These are phyloP conservation scores for Penicillium goetzii DNA, from an alignment of 495 filamentous ascomycete genomes.

Conservation along the genomic window DNA sequence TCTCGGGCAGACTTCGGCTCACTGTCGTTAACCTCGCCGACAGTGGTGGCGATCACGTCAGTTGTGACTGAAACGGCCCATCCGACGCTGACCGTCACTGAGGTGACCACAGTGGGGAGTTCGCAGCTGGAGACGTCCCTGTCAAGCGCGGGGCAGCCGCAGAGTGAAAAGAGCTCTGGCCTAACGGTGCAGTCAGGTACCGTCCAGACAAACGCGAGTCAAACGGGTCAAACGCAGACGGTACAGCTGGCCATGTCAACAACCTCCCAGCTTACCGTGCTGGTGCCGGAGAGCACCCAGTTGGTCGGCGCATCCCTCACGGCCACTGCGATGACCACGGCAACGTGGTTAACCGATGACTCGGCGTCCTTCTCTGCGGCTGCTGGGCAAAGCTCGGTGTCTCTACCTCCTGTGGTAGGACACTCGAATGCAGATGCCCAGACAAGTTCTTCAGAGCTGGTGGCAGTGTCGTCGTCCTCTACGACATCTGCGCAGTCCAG, in stretches of 20 bases:
- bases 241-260: neutral
- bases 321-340: neutral
- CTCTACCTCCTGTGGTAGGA: neutral
- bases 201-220: neutral
- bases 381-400: neutral
- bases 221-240: constrained; percentile 7
- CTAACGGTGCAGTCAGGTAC: neutral
- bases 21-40: neutral
- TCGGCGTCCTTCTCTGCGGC: neutral
- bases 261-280: neutral
- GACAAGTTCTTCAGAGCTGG: neutral
- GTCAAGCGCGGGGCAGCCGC: neutral
- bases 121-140: neutral
- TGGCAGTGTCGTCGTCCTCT: neutral
- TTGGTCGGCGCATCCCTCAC: neutral
- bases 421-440: neutral
- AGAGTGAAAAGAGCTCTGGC: neutral
- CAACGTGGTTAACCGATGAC: neutral
- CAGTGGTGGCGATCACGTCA: constrained; percentile 13
- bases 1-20: neutral
- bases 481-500: neutral
- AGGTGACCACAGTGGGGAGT: neutral
- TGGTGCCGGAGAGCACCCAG: neutral
- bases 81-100: constrained; percentile 14
- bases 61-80: constrained; percentile 18